A percentile compares a stretch with the other conserved stretches of the same genome.
phyloP scores from a whole-genome alignment of 2,329 filamentous ascomycete species.

The Penicillium sp. region DNA sequence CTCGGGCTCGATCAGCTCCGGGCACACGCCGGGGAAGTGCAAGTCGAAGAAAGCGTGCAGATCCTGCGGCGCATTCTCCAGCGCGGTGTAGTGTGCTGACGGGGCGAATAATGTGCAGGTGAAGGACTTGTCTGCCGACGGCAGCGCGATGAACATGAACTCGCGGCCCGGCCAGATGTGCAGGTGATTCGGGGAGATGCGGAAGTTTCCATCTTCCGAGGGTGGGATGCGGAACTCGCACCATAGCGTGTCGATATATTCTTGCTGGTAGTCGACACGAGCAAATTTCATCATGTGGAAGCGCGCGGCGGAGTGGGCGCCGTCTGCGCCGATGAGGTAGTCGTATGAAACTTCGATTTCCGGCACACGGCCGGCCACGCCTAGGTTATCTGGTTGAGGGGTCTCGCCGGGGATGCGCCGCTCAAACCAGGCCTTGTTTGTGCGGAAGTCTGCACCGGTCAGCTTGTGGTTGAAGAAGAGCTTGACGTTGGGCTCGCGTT shows the following conservation, averaged over 20 bases:
- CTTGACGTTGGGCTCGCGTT: conserved; percentile 82
- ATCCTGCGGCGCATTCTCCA: conserved; percentile 63
- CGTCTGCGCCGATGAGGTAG: conserved; percentile 90
- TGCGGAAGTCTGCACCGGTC: conserved; percentile 80
- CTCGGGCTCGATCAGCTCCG: conserved; percentile 58
- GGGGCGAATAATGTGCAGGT: conserved; percentile 93
- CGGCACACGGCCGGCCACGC: conserved; percentile 50
- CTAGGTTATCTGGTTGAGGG: conserved; percentile 32
- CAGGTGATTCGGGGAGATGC: conserved; percentile 86
- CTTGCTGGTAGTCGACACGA: conserved; percentile 86
- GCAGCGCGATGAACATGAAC: conserved; percentile 99
- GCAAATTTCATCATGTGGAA: conserved; percentile 96
- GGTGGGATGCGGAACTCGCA: conserved; percentile 87
- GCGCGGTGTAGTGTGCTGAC: conserved; percentile 64
- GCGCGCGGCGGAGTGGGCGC: conserved; percentile 86
- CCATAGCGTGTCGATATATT: conserved; percentile 96
- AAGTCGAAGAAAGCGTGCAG: conserved; percentile 86
- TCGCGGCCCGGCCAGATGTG: conserved; percentile 96
- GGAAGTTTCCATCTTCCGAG: conserved; percentile 58
- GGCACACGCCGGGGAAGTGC: conserved; percentile 82
- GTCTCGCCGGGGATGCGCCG: conserved; percentile 40
- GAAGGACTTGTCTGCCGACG: conserved; percentile 83
- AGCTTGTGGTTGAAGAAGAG: conserved; percentile 94
- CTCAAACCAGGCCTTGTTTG: conserved; percentile 86
- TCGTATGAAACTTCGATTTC: conserved; percentile 89